Conservation (phyloP, 1,284 basidiomycete species). For the Irpex sp. region DNA sequence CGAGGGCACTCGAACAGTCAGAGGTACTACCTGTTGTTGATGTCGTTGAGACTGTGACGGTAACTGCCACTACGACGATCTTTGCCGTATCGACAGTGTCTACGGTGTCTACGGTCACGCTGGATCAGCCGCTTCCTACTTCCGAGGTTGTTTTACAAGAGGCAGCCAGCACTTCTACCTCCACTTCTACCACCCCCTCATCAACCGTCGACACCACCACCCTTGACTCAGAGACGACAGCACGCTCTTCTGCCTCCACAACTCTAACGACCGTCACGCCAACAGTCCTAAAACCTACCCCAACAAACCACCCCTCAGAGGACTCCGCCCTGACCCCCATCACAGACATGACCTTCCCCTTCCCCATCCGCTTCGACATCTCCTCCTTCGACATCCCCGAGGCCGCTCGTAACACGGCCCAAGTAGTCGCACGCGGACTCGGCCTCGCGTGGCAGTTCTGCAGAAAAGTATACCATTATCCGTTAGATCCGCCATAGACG, state of each 20-base stretch:
- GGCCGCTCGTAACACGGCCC: conserved; percentile 18
- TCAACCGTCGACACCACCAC: neutral
- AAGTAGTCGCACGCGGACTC: conserved; percentile 23
- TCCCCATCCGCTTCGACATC: conserved; percentile 23
- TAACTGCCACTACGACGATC: conserved; percentile 19
- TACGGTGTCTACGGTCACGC: neutral
- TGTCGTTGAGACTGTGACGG: conserved; percentile 12
- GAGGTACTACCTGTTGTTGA: neutral
- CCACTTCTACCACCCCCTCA: neutral
- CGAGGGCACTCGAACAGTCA: conserved; percentile 5
- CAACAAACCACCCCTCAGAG: neutral
- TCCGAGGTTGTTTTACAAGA: neutral
- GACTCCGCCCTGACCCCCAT: conserved; percentile 3
- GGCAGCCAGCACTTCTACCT: conserved; percentile 8
- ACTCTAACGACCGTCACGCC: neutral
- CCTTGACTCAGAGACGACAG: neutral
- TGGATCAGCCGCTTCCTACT: neutral
- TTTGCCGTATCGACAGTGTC: conserved; percentile 4
- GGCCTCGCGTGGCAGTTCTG: conserved; percentile 26
- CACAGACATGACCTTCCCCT: conserved; percentile 15
- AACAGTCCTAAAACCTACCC: neutral
- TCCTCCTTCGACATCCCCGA: conserved; percentile 19
- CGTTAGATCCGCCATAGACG: conserved; percentile 28
- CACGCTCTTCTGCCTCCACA: neutral
- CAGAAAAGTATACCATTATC: conserved; percentile 28